Conservation (phyloP, 805 yeast species). For the Metschnikowia gelsemii region DNA sequence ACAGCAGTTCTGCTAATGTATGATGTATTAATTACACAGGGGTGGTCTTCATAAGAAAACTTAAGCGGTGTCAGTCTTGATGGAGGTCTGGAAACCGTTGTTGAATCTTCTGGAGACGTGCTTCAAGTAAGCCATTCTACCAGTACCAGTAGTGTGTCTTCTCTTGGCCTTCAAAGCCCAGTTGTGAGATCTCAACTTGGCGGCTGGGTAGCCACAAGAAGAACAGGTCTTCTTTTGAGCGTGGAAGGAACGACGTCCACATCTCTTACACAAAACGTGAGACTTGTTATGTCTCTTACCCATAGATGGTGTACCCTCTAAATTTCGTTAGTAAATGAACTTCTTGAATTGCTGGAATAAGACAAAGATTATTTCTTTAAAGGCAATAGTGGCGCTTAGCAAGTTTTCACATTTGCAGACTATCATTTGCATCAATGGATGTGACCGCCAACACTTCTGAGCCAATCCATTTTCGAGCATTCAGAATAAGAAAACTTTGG, state of each 20-base stretch:
- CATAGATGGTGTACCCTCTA: conserved; percentile 99
- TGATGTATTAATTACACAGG: conserved; percentile 20
- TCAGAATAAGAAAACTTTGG: background rate
- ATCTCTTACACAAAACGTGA: conserved; percentile 98
- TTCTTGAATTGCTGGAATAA: background rate
- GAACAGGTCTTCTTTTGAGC: conserved; percentile 98
- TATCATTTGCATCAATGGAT: too few relatives aligned
- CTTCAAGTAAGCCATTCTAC: conserved; percentile 98
- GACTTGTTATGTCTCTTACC: conserved; percentile 99
- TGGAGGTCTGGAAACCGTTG: conserved; percentile 97
- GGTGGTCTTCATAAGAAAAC: conserved; percentile 10
- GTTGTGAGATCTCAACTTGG: conserved; percentile 98
- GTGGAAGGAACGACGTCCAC: conserved; percentile 99
- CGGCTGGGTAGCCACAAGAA: conserved; percentile 99
- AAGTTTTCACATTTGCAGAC: too few relatives aligned
- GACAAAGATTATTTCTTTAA: background rate
- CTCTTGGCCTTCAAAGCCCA: conserved; percentile 99
- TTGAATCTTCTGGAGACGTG: conserved; percentile 96
- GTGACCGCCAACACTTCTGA: background rate
- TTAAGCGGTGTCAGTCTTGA: conserved; percentile 63
- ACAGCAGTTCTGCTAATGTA: conserved; percentile 13
- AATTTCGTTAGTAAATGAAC: conserved; percentile 24
- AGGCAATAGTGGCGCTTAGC: too few relatives aligned
- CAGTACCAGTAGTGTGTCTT: conserved; percentile 99
- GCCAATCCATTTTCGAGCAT: too few relatives aligned